Base-by-base conservation (phyloP, 768 basidiomycete species). In the Steccherinum ochraceum region DNA sequence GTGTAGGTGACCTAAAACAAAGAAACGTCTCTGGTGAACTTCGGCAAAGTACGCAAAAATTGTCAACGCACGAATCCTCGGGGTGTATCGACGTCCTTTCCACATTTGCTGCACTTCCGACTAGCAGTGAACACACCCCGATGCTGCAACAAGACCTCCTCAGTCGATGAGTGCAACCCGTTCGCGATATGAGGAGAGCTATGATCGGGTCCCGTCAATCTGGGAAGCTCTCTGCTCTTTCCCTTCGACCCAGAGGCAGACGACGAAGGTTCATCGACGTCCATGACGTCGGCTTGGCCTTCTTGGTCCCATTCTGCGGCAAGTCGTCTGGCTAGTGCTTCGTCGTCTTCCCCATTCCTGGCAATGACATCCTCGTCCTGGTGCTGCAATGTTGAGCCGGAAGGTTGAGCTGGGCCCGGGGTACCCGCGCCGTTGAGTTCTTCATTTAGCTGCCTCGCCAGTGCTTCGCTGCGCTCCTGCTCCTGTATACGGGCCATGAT, bases 401-500 rank as follows among this genome's bases (percentile, higher is more conserved):
- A n/a, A n/a, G n/a, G n/a, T n/a, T n/a, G n/a, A n/a, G n/a, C n/a
- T n/a, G n/a, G n/a, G n/a, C n/a, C n/a, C n/a, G n/a, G n/a, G n/a
- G n/a, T n/a, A n/a, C n/a, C n/a, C n/a, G 58, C 56, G 26, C 52
- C 52, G 52, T 58, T 60, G 57, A 56, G 62, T 39, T 70, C 65
- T 5, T 61, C 57, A 56, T 76, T 70, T 12, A 73, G 57, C 26
- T 61, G 56, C 40, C 51, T 60, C 0, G 72, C 73, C 12, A 72
- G 64, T 4, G 60, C 66, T 61, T 75, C 74, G 48, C 68, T 73
- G 48, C 69, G 69, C 58, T 75, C 72, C 40, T 72, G 71, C 23
- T 69, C 67, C 54, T 70, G 64, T n/a, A 74, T 74, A 40, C 65
- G 69, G 2, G 65, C 64, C 13, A 77, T 62, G 21, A 76, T 68